Evolutionary conservation across 164 flowering plant species (phyloP), one percentile per base, ranked within the genome.

Genomic region (Vitis rotundifolia): DNA sequence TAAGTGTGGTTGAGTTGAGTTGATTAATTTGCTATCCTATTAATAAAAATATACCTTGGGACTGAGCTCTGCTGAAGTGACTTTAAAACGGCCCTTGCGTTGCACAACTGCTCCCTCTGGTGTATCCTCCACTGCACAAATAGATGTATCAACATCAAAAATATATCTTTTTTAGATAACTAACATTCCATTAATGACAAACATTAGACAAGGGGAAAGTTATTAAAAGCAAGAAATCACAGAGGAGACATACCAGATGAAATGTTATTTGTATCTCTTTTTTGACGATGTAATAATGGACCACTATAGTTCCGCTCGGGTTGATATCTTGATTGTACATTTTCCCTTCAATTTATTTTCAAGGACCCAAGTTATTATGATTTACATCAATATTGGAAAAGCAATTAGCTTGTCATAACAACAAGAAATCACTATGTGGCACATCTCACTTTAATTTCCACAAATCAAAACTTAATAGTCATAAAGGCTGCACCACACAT

Each of bases 11-110:
- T 28, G 22, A 16, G 9, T 16, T 16, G 16, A 16, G 50, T 14
- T 29, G 7, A 61, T 31, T 3, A 22, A 66, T 29, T 49, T 48
- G 49, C 11, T 50, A 60, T 53, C 5, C 59, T 3, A 31, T 19
- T 48, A 66, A 29, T 22, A 10, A 61, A 59, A 61, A 18, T 53
- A 61, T 87, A 91, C 97, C 95, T 86, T 84, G 44, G 88, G 85
- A 81, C 84, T 82, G 29, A 78, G 80, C 68, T 87, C 98, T 57
- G 86, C 89, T 59, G 94, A 88, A 67, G 92, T 92, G 57, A 94
- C 89, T 78, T 94, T 87, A 80, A 94, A 94, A 10, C 99, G 95
- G 28, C 99, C 97, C 82, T 80, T 90, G 11, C 81, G 84, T 70
- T 90, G 93, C 55, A 96, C 84, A 49, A 89, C 76, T 61, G 94